Evolutionary conservation across 176 grass and related monocot genomes (phyloP), one percentile per base, ranked within the genome.

Genomic region (barley (Hordeum vulgare)): DNA sequence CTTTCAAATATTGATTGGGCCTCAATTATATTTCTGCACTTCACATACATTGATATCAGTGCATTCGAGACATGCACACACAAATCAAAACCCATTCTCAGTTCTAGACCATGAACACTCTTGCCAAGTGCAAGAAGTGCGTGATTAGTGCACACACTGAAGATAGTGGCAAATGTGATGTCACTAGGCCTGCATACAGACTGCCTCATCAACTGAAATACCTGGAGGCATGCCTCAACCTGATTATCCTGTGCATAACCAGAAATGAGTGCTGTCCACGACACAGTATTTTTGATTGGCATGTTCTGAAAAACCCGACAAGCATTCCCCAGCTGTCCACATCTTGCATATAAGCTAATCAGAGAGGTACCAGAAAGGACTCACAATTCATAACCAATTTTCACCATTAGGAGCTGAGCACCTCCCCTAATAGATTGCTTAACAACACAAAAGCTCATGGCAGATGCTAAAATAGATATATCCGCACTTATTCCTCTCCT

Each of bases 181-280:
- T 88, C 91, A 88, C 90, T 93, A 66, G 85, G 91, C 60, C 85
- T 87, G 82, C 83, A 87, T 21, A 6, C 28, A 5, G 85, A 84
- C 54, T 28, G 66, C 76, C 79, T 90, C 91, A 93, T 90, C 29
- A 70, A 12, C 23, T 59, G 51, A 89, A 89, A 85, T 14, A 89
- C 40, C 76, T 71, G 41, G 42, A 89, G 78, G 61, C 78, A 85
- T 81, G 83, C 41, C 44, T 85, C 78, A 39, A 89, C 72, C 54
- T 76, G 66, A 61, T 69, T 79, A 68, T 85, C 42, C 66, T 88
- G 82, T 4, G 74, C 78, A 36, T 85, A 94, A 47, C 89, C 84
- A 81, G 89, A 88, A 89, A 94, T 87, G 9, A 94, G 63, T 68
- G 88, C 64, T 74, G 92, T 91, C 86, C 89, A 91, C 18, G 83